These are phyloP conservation scores for Pulveroboletus ridleyi DNA, from an alignment of 1,284 basidiomycete genomes.

Conservation along the genomic window DNA sequence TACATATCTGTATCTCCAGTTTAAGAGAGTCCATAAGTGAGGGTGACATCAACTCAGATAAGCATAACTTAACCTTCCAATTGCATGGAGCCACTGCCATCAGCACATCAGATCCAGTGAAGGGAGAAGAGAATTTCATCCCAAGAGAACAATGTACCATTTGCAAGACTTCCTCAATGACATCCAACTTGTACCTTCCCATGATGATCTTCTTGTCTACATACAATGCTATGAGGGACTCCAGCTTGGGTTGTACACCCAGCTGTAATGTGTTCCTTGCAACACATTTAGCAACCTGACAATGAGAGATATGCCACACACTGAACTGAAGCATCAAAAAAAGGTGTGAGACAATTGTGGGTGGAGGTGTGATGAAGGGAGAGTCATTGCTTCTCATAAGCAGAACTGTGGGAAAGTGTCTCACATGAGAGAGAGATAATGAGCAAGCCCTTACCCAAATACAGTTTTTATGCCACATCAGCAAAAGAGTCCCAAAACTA, in stretches of 20 bases:
- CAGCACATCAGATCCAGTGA: constrained; percentile 6
- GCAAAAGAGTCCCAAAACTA: too few relatives aligned
- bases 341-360: too few relatives aligned
- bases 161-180: constrained; percentile 97
- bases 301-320: constrained; percentile 70
- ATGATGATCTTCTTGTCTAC: constrained; percentile 99
- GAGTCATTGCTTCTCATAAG: too few relatives aligned
- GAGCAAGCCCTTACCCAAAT: too few relatives aligned
- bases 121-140: neutral
- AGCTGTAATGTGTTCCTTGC: constrained; percentile 83
- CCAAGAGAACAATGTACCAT: constrained; percentile 60
- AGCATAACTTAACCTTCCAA: constrained; percentile 96
- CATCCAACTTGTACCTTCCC: constrained; percentile 97
- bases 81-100: constrained; percentile 80
- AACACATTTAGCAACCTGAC: constrained; percentile 93
- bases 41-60: constrained; percentile 92
- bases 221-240: constrained; percentile 87
- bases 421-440: too few relatives aligned
- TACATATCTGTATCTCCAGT: constrained; percentile 98
- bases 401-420: too few relatives aligned
- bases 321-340: too few relatives aligned
- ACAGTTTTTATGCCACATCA: too few relatives aligned
- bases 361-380: too few relatives aligned
- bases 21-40: constrained; percentile 95
- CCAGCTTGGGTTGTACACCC: constrained; percentile 89